These are phyloP conservation scores for Brassica incana DNA, from an alignment of 345 rosid species.

Conservation along the genomic window DNA sequence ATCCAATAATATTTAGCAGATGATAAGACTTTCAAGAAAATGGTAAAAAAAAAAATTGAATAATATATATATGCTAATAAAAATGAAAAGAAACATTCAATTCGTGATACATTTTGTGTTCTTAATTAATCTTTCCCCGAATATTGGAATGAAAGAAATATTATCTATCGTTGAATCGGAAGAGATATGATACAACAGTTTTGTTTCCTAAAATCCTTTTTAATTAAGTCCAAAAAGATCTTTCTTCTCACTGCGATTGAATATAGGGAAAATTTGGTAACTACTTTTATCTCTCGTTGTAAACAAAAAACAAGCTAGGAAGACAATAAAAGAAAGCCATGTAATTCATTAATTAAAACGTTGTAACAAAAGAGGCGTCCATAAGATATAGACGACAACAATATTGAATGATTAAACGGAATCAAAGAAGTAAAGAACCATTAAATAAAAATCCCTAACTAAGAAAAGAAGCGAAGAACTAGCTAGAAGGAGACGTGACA, in stretches of 20 bases:
- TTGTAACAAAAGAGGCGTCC: slow-evolving; percentile 9
- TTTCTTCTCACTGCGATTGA: not conserved
- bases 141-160: not conserved
- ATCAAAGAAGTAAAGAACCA: not conserved
- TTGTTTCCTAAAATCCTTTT: not conserved
- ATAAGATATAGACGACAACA: slow-evolving; percentile 14
- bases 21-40: not conserved
- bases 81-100: too few species aligned
- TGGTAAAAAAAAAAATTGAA: not conserved
- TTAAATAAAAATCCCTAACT: not conserved
- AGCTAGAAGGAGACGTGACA: slow-evolving; percentile 21
- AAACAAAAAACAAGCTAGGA: not conserved
- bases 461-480: not conserved
- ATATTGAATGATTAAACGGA: slow-evolving; percentile 20
- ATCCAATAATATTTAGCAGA: not conserved
- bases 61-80: too few species aligned
- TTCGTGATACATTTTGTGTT: not conserved
- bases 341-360: slow-evolving; percentile 4
- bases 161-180: not conserved
- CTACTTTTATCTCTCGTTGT: not conserved
- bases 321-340: not conserved
- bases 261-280: not conserved
- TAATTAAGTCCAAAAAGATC: not conserved
- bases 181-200: not conserved
- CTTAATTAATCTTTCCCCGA: not conserved